Conservation (phyloP, 148 eudicot genomes). For the Tetragonia tetragonoides region DNA sequence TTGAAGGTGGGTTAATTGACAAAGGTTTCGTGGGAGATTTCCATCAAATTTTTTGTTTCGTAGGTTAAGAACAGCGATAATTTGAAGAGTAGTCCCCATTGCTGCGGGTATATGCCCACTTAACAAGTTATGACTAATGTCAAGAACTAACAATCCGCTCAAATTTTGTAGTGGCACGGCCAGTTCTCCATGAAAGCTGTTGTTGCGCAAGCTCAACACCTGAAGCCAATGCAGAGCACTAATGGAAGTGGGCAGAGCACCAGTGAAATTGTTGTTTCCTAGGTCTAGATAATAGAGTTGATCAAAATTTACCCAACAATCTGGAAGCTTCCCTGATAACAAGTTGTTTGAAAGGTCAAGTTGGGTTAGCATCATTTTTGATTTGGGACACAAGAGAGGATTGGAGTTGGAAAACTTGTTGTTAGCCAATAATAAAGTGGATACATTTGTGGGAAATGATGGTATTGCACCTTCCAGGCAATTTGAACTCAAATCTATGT, state of each 20-base stretch:
- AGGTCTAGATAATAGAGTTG: neutral
- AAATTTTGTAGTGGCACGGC: neutral
- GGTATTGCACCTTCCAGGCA: neutral
- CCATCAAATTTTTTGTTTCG: neutral
- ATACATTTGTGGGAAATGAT: neutral
- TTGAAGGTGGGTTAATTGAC: constrained; percentile 16
- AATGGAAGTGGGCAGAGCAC: neutral
- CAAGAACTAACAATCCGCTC: neutral
- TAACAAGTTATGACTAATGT: neutral
- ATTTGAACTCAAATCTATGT: neutral
- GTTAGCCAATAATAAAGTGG: neutral
- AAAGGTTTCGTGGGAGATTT: constrained; percentile 13
- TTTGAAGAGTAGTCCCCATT: neutral
- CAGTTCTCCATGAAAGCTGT: neutral
- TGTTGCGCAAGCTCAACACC: neutral
- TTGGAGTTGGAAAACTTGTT: neutral
- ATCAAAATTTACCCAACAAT: constrained; percentile 4
- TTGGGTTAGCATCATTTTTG: neutral
- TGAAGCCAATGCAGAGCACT: neutral
- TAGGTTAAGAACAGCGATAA: neutral
- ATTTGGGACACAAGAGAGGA: neutral
- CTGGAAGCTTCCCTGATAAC: neutral
- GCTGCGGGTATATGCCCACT: neutral
- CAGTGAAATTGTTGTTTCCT: neutral
- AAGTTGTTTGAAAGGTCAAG: constrained; percentile 11